These are phyloP conservation scores for Nitzschia putrida DNA, from an alignment of 108 stramenopile genomes.

Conservation along the genomic window DNA sequence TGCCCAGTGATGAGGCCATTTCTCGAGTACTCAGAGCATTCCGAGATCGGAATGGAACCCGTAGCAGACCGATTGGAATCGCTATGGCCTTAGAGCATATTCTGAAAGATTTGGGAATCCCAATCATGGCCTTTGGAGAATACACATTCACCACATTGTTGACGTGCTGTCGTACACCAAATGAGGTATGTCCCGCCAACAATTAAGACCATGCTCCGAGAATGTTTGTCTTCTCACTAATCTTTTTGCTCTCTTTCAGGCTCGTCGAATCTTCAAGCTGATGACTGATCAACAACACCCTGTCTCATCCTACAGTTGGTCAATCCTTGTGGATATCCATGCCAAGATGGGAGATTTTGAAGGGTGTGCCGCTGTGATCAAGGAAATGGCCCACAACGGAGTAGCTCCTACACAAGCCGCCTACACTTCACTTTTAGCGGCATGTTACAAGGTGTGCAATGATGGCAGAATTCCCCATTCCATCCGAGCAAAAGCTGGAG, in stretches of 20 bases:
- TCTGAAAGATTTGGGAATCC: constrained; percentile 64
- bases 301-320: constrained; percentile 70
- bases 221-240: constrained; percentile 5
- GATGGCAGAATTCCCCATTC: constrained; percentile 65
- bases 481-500: constrained; percentile 71
- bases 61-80: constrained; percentile 68
- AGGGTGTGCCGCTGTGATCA: constrained; percentile 67
- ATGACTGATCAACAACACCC: constrained; percentile 60
- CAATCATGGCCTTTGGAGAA: constrained; percentile 63
- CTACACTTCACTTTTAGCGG: constrained; percentile 81
- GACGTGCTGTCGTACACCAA: constrained; percentile 69
- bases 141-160: constrained; percentile 64
- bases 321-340: constrained; percentile 81
- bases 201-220: too few species aligned
- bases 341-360: constrained; percentile 76
- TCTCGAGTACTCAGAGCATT: constrained; percentile 68
- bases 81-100: constrained; percentile 58
- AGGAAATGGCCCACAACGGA: constrained; percentile 65
- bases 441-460: constrained; percentile 77
- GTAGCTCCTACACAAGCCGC: constrained; percentile 66
- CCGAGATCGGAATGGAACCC: constrained; percentile 76
- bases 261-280: constrained; percentile 70
- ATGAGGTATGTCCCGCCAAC: constrained; percentile 45
- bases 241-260: constrained; percentile 11
- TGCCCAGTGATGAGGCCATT: constrained; percentile 67